A percentile compares a stretch with the other conserved stretches of the same genome.
Conservation (phyloP, 1,284 basidiomycete species). For the Paramarasmius palmivorus region DNA sequence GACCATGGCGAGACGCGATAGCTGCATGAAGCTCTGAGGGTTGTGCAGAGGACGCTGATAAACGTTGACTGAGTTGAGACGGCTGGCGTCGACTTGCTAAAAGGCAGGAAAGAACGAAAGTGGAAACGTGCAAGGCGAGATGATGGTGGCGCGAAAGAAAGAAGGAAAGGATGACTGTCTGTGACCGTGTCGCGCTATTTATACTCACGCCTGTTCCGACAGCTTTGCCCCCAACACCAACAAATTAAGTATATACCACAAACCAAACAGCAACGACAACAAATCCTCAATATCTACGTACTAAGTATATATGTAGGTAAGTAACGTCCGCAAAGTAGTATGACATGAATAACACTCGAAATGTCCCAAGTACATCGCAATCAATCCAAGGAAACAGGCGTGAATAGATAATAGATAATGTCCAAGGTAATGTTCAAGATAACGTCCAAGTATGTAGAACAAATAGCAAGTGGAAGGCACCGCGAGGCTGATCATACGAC, state of each 20-base stretch:
- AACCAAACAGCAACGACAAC: neutral
- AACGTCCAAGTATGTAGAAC: no score
- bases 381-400: no score
- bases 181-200: conserved; percentile 2
- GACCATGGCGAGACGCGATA: conserved; percentile 36
- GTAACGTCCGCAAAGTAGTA: neutral
- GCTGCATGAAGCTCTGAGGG: conserved; percentile 33
- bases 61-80: neutral
- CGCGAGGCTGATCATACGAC: neutral
- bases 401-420: no score
- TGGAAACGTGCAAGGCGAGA: conserved; percentile 5
- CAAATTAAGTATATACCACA: neutral
- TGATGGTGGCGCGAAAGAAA: neutral
- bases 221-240: neutral
- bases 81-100: neutral
- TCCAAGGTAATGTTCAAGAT: no score
- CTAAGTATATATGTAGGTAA: neutral
- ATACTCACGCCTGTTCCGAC: neutral
- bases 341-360: neutral
- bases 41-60: neutral
- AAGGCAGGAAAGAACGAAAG: neutral
- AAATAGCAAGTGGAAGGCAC: neutral
- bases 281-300: no score
- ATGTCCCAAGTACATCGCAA: no score
- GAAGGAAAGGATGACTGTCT: conserved; percentile 1